Evolutionary conservation across 78 protist genomes (phyloP), one percentile per base, ranked within the genome.

Genomic region (Creolimax fragrantissima): DNA sequence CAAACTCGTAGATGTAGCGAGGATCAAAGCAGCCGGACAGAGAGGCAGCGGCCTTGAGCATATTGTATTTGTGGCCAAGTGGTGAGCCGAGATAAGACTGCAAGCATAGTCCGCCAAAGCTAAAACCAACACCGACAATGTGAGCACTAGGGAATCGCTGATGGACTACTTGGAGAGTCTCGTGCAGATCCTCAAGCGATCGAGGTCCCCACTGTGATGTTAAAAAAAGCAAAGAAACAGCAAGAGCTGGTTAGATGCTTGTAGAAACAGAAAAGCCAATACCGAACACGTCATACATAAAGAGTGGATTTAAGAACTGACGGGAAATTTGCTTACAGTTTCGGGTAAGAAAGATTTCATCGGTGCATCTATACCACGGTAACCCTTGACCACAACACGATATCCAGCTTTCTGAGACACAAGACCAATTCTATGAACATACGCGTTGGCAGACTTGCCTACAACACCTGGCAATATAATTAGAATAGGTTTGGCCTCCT

Each of bases 111-210:
- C 88, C 88, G 1, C 88, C 88, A 41, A 84, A 84, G 24, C 88
- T 84, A 32, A 84, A 84, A 24, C 88, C 88, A 17, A 24, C 88
- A 24, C 88, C 88, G 24, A 84, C 88, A 24, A 84, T 84, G 11
- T 17, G 88, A 11, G 17, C 88, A 41, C 24, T 84, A 11, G 88
- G 2, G 45, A n/a, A 24, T 32, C 88, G 88, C 35, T 11, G 17
- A 32, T 84, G 88, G 88, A 84, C 24, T 11, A 84, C 17, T 24
- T 84, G 35, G 35, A 84, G 88, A 24, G 17, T 24, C 24, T 84
- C 88, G 88, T 84, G 85, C 45, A 84, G 45, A 84, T 84, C 88
- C 35, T 84, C 88, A 24, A 84, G 88, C 11, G 88, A 84, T n/a
- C 88, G 88, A 84, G 88, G 88, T 24, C 88, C 88, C 88, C 88